Evolutionary conservation across 805 yeast genomes (phyloP).

Genomic region (Zygosaccharomyces gambellarensis): DNA sequence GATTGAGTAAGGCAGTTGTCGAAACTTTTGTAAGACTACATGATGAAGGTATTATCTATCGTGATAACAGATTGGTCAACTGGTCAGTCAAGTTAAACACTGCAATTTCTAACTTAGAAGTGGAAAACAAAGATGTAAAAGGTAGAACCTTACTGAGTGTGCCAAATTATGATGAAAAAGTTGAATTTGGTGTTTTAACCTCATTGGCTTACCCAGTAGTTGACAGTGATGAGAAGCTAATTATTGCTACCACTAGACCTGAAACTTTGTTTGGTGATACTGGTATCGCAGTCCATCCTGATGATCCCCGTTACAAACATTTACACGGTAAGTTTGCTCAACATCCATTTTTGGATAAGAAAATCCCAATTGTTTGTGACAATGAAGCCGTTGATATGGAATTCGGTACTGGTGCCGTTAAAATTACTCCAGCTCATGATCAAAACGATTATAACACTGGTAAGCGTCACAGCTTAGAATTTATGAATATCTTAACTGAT

Average conservation of each 20-base stretch:
- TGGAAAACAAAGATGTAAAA: conserved; percentile 82
- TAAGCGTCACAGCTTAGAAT: conserved; percentile 84
- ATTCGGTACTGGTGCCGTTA: conserved; percentile 99
- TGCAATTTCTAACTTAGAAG: conserved; percentile 93
- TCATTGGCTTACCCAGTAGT: conserved; percentile 89
- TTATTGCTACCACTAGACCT: conserved; percentile 98
- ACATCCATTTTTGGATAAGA: conserved; percentile 85
- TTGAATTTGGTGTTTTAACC: conserved; percentile 97
- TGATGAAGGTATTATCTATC: conserved; percentile 92
- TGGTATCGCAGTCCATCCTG: conserved; percentile 95
- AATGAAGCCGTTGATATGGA: conserved; percentile 97
- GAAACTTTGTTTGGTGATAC: conserved; percentile 98
- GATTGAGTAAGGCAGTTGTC: conserved; percentile 69
- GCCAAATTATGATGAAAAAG: conserved; percentile 84
- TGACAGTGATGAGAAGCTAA: conserved; percentile 65
- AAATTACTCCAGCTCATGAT: conserved; percentile 98
- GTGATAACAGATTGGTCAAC: conserved; percentile 88
- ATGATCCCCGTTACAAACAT: conserved; percentile 87
- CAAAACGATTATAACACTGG: conserved; percentile 95
- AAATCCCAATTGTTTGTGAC: conserved; percentile 85
- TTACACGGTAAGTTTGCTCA: conserved; percentile 87
- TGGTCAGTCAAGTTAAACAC: conserved; percentile 96
- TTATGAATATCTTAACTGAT: conserved; percentile 86
- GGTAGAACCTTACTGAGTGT: conserved; percentile 78
- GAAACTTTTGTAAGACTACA: conserved; percentile 90